Evolutionary conservation across 1,284 basidiomycete genomes (phyloP), one percentile per base, ranked within the genome.

Genomic region (Hypsizygus ulmarius): DNA sequence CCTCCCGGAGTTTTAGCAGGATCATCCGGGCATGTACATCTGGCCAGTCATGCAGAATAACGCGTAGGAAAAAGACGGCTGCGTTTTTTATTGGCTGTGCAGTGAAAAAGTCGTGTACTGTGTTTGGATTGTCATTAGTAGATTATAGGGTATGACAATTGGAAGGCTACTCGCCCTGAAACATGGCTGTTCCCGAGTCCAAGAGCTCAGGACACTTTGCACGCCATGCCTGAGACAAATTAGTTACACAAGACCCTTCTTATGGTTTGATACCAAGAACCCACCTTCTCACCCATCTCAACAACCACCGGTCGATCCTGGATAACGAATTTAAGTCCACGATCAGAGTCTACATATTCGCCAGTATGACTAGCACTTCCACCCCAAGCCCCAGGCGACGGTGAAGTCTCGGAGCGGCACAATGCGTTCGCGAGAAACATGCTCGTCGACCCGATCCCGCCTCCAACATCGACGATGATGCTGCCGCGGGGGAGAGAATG

Each of bases 31-130:
- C 84, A 55, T 74, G 75, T 2, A 68, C 68, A 54, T 88, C 81
- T 0, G 86, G 81, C 86, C 86, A 89, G 58, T 89, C 86, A 55
- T 88, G 86, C 15, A 84, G 70, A 40, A 88, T 75, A 7, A 84
- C 82, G 14, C 85, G 78, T 38, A 89, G 70, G 15, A 88, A 67
- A 61, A 82, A 88, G 16, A 87, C 76, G 0, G 82, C 75, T 4
- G 84, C 76, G 39, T 77, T 57, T 48, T 56, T 67, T 27, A 73
- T 59, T 0, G 80, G 80, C 57, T 88, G 86, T 1, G 79, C 74
- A 4, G 71, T 74, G 60, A 88, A 87, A 60, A 88, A 88, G 64
- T 88, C 84, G 50, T 88, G 84, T 3, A 75, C 85, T 79, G 19
- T 36, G 40, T 40, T 38, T 16, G 38, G 39, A 28, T 5, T 19